A percentile compares a stretch with the other conserved stretches of the same genome.
Evolutionary conservation across 306 rosid species (phyloP).

Genomic region (Citrullus mucosospermus): DNA sequence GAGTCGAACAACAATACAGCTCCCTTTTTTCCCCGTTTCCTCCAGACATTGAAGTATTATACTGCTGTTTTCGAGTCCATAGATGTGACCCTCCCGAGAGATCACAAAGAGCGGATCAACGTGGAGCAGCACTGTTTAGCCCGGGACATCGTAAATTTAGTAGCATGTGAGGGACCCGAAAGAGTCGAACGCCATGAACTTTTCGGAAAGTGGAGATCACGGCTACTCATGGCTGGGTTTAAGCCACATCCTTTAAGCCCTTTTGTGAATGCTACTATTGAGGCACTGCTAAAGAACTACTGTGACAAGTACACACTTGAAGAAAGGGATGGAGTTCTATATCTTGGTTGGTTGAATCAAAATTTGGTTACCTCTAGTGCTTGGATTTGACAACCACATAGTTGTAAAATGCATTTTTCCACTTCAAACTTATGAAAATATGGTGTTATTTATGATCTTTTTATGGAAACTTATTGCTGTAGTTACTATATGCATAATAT

Average conservation of each 20-base stretch:
- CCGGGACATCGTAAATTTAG: slow-evolving; percentile 65
- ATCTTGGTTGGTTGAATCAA: slow-evolving; percentile 69
- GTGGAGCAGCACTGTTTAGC: slow-evolving; percentile 92
- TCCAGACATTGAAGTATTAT: slow-evolving; percentile 56
- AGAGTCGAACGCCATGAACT: slow-evolving; percentile 83
- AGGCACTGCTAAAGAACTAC: slow-evolving; percentile 50
- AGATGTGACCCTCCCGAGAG: slow-evolving; percentile 57
- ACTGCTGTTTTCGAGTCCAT: slow-evolving; percentile 59
- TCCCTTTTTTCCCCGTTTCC: slow-evolving; percentile 55
- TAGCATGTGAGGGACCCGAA: slow-evolving; percentile 82
- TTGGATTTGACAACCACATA: slow-evolving; percentile 41
- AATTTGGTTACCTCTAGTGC: slow-evolving; percentile 57
- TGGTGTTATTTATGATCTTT: not conserved
- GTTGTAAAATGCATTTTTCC: not conserved
- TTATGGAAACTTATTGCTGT: not conserved
- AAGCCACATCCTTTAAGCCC: slow-evolving; percentile 59
- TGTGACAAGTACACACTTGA: slow-evolving; percentile 56
- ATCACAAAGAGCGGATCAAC: slow-evolving; percentile 55
- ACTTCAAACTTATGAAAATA: not conserved
- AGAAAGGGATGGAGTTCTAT: slow-evolving; percentile 62
- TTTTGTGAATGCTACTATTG: slow-evolving; percentile 46
- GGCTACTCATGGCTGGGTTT: slow-evolving; percentile 69
- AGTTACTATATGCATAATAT: not conserved
- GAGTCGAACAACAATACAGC: slow-evolving; percentile 56
- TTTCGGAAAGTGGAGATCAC: slow-evolving; percentile 60